Evolutionary conservation across 495 filamentous ascomycete species (phyloP).

Genomic region (Echria macrotheca): DNA sequence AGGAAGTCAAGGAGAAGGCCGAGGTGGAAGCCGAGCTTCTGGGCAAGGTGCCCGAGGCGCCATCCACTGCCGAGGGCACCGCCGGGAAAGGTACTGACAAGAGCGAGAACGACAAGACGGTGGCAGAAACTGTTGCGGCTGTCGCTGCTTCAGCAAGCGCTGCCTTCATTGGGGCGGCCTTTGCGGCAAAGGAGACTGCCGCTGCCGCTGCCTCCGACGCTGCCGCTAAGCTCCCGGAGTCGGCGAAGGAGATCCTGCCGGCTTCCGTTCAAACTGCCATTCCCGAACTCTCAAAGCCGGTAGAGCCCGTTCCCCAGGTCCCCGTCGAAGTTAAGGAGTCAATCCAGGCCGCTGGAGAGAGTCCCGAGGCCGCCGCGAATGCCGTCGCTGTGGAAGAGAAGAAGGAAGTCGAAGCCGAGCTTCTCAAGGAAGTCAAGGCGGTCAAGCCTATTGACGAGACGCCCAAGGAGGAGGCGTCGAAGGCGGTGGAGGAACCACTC

Average conservation of each 20-base stretch:
- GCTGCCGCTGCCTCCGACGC: slow-evolving; percentile 18
- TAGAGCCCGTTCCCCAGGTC: slow-evolving; percentile 42
- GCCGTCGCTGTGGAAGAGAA: slow-evolving; percentile 69
- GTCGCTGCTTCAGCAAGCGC: slow-evolving; percentile 3
- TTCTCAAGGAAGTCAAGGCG: slow-evolving; percentile 42
- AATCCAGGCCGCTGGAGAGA: slow-evolving; percentile 53
- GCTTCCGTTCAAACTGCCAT: slow-evolving; percentile 12
- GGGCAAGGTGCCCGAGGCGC: slow-evolving; percentile 50
- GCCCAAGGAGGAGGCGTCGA: background rate
- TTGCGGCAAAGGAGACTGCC: slow-evolving; percentile 16
- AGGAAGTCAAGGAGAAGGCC: slow-evolving; percentile 56
- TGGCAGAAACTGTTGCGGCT: slow-evolving; percentile 36
- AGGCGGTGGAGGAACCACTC: background rate
- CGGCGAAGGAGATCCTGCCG: slow-evolving; percentile 31
- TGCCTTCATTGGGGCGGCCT: slow-evolving; percentile 10
- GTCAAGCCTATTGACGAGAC: slow-evolving; percentile 6
- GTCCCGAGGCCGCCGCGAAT: slow-evolving; percentile 67
- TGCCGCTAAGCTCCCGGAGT: slow-evolving; percentile 28
- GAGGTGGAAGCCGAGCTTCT: slow-evolving; percentile 57
- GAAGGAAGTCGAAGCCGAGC: slow-evolving; percentile 65
- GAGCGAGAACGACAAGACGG: slow-evolving; percentile 37
- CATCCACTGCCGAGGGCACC: slow-evolving; percentile 53
- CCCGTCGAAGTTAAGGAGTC: slow-evolving; percentile 72
- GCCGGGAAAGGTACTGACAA: slow-evolving; percentile 42
- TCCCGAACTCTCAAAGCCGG: background rate